phyloP scores from a whole-genome alignment of 169 alveolate genomes.

The Babesia bigemina region DNA sequence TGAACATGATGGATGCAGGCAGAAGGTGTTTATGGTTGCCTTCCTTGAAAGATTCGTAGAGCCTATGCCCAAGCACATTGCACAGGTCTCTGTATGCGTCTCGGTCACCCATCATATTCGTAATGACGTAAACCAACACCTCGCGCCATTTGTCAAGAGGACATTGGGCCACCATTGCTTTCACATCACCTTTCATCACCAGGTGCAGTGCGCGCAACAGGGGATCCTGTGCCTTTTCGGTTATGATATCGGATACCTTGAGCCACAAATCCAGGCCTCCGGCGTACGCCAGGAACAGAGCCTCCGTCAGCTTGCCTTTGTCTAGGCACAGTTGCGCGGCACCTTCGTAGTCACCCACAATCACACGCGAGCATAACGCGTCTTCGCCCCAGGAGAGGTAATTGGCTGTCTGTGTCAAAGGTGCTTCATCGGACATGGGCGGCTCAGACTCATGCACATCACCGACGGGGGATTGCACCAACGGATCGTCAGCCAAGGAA shows the following conservation, averaged over 20 bases:
- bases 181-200: conserved; percentile 68
- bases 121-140: conserved; percentile 66
- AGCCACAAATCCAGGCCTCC: conserved; percentile 76
- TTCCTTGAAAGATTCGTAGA: conserved; percentile 49
- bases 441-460: background rate
- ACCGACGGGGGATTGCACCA: conserved; percentile 1
- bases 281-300: conserved; percentile 73
- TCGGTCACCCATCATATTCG: conserved; percentile 30
- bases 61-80: conserved; percentile 69
- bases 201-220: conserved; percentile 65
- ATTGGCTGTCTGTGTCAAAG: no score
- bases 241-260: conserved; percentile 58
- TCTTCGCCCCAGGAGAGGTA: conserved; percentile 25
- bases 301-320: conserved; percentile 68
- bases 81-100: conserved; percentile 61
- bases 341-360: conserved; percentile 71
- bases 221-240: conserved; percentile 56
- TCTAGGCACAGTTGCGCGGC: conserved; percentile 76
- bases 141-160: conserved; percentile 74
- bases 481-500: background rate
- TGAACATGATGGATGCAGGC: conserved; percentile 79
- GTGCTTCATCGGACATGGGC: background rate
- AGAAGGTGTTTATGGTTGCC: conserved; percentile 60
- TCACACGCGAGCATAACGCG: conserved; percentile 59
- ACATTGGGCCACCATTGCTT: conserved; percentile 55